Evolutionary conservation across 768 basidiomycete species (phyloP).

Genomic region (Porphyrellus cyaneotinctus): DNA sequence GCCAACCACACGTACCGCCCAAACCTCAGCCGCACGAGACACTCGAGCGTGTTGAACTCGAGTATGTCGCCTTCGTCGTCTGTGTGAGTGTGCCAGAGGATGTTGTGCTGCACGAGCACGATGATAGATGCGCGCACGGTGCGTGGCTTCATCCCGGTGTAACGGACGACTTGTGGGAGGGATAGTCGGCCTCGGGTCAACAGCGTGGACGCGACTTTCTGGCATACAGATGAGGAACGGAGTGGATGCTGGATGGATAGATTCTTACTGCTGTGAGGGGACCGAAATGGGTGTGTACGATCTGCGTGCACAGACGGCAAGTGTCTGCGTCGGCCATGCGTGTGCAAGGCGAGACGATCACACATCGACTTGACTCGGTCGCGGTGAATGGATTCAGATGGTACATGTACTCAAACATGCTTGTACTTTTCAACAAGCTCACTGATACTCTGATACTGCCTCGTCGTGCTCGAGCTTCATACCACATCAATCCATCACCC

Average conservation of each 20-base stretch:
- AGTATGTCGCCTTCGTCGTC: slow-evolving; percentile 72
- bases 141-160: slow-evolving; percentile 63
- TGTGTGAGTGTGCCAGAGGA: slow-evolving; percentile 78
- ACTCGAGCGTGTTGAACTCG: slow-evolving; percentile 82
- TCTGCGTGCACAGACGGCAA: slow-evolving; percentile 55
- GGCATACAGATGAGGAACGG: slow-evolving; percentile 4
- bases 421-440: slow-evolving; percentile 2
- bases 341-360: background rate
- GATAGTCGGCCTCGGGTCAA: slow-evolving; percentile 84
- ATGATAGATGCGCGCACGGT: slow-evolving; percentile 68
- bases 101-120: slow-evolving; percentile 85
- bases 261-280: slow-evolving; percentile 56
- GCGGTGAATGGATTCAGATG: background rate
- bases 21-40: slow-evolving; percentile 76
- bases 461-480: background rate
- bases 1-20: slow-evolving; percentile 78
- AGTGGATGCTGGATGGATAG: background rate
- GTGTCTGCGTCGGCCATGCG: slow-evolving; percentile 65
- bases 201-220: slow-evolving; percentile 73
- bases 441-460: background rate
- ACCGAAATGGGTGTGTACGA: slow-evolving; percentile 64
- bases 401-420: slow-evolving; percentile 13
- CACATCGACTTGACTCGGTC: background rate
- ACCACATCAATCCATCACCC: slow-evolving; percentile 1
- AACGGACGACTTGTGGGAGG: slow-evolving; percentile 61